Evolutionary conservation across 352 stramenopile species (phyloP).

Genomic region (Globisporangium nodosum): DNA sequence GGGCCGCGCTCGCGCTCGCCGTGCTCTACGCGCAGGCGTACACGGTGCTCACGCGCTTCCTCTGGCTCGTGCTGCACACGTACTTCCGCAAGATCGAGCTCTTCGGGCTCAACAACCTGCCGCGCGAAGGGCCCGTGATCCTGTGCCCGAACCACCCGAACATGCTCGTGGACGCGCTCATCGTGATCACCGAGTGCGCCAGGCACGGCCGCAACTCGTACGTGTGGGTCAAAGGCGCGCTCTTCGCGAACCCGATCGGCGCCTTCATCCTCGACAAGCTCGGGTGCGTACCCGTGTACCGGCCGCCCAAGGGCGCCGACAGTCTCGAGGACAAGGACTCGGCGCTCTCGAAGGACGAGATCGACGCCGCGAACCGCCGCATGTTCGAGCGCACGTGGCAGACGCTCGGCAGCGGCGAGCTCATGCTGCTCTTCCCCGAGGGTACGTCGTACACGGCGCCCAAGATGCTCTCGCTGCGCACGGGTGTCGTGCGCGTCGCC

Average conservation of each 20-base stretch:
- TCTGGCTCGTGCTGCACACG: constrained; percentile 58
- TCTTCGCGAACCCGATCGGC: constrained; percentile 54
- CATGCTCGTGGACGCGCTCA: constrained; percentile 72
- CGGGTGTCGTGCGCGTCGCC: constrained; percentile 64
- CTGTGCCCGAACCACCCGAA: constrained; percentile 79
- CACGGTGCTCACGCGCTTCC: constrained; percentile 53
- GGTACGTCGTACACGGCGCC: constrained; percentile 76
- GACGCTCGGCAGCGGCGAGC: constrained; percentile 47
- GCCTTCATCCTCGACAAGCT: constrained; percentile 36
- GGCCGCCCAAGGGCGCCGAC: constrained; percentile 34
- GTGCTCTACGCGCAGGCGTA: constrained; percentile 56
- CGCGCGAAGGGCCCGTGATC: constrained; percentile 70
- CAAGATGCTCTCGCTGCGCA: constrained; percentile 73
- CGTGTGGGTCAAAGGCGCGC: constrained; percentile 71
- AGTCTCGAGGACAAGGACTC: constrained; percentile 60
- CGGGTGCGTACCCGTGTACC: constrained; percentile 66
- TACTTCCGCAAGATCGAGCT: constrained; percentile 81
- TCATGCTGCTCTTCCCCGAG: constrained; percentile 79
- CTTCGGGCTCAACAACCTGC: constrained; percentile 76
- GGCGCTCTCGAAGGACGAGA: constrained; percentile 51
- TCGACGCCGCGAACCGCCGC: constrained; percentile 46
- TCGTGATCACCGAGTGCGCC: constrained; percentile 72
- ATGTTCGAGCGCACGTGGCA: constrained; percentile 79
- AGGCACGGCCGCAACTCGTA: constrained; percentile 51
- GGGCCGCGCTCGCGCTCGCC: constrained; percentile 35